A percentile compares a stretch with the other conserved stretches of the same genome.
Evolutionary conservation across 1,284 basidiomycete genomes (phyloP).

Genomic region (Schizopora paradoxa): DNA sequence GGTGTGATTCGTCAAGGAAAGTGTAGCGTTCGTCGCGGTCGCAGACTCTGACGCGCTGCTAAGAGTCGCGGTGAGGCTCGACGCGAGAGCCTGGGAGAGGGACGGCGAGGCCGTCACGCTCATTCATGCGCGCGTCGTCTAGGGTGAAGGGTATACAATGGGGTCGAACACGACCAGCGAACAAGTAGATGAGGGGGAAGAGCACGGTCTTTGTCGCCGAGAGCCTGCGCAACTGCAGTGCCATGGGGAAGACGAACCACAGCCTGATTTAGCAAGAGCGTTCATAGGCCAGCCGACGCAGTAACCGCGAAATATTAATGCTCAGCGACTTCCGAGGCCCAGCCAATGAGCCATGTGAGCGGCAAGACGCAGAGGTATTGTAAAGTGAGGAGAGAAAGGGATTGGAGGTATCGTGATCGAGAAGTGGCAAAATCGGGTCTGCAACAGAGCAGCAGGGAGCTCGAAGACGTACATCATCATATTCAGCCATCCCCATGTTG

Average conservation of each 20-base stretch:
- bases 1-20: background rate
- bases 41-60: slow-evolving; percentile 9
- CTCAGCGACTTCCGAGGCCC: no score
- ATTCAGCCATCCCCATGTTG: slow-evolving; percentile 10
- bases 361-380: background rate
- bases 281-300: slow-evolving; percentile 6
- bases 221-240: background rate
- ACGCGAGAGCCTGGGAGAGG: slow-evolving; percentile 3
- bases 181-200: background rate
- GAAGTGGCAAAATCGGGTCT: background rate
- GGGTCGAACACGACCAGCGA: slow-evolving; percentile 1
- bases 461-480: slow-evolving; percentile 20
- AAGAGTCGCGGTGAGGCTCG: background rate
- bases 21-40: slow-evolving; percentile 6
- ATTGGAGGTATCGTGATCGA: background rate
- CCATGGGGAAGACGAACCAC: slow-evolving; percentile 11
- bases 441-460: background rate
- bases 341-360: no score
- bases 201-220: no score
- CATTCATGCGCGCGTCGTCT: slow-evolving; percentile 13
- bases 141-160: background rate
- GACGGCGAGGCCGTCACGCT: slow-evolving; percentile 10
- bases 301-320: background rate
- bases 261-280: slow-evolving; percentile 14
- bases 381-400: background rate